Base-by-base conservation (phyloP, 2,329 filamentous ascomycete genomes). In the Rutstroemia sydowiana region DNA sequence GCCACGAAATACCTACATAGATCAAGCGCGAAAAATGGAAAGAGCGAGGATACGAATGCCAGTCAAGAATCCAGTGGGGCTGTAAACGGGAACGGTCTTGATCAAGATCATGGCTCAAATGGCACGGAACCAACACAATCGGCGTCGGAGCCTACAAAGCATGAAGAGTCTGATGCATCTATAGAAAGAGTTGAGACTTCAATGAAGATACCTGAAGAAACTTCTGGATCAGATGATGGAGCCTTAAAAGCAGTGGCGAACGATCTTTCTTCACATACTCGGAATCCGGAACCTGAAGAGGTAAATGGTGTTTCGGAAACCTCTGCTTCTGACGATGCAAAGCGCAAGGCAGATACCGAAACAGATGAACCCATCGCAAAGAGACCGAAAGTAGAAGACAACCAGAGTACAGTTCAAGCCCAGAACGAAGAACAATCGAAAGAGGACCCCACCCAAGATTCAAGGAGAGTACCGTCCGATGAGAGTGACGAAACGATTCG, bases 181-280 rank as follows among this genome's bases (percentile, higher is more conserved):
- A 8, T 7, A 40, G 37, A 40, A 10, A 40, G 21, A 40, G 10
- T 20, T 20, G 34, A 45, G n/a, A n/a, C n/a, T 8, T 21, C 40
- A 28, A 5, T 31, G 7, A 31, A 51, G 34, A 39, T 23, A 26
- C 45, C 45, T 26, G n/a, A 40, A 9, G 14, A 31, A 11, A 30
- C 42, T 14, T 45, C 48, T 13, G 61, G 61, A 21, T 50, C 57
- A 16, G 59, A 58, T 34, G 61, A 63, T 46, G 54, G 53, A 18
- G 55, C 52, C 11, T 45, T 64, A 3, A 64, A 64, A 51, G 57
- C 54, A 34, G 55, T 47, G 3, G 62, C 62, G 7, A 64, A 64
- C 40, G 56, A 63, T 39, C 62, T 62, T 11, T 58, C 58, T 2
- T 63, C 60, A 9, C 62, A 63, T 48, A 36, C 51, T 21, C 39